phyloP scores from a whole-genome alignment of 805 yeast species.

The Kregervanrija delftensis region DNA sequence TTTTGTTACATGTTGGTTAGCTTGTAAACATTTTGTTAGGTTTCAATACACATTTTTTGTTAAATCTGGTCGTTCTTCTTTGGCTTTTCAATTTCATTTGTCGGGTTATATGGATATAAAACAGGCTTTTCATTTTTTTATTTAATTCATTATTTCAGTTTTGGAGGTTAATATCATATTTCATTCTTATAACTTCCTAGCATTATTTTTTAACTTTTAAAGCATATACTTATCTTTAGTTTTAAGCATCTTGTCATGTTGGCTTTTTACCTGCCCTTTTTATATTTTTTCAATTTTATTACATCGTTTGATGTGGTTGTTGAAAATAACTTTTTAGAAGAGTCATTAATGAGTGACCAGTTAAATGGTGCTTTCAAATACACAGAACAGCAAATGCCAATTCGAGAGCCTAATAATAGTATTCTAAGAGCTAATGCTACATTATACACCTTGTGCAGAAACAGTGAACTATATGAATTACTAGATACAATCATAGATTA shows the following conservation, averaged over 20 bases:
- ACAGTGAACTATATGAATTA: slow-evolving; percentile 52
- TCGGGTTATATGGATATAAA: too few relatives aligned
- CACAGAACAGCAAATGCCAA: too few relatives aligned
- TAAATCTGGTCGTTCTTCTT: not conserved
- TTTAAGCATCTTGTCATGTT: too few relatives aligned
- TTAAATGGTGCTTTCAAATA: too few relatives aligned
- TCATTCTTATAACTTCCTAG: too few relatives aligned
- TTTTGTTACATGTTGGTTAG: not conserved
- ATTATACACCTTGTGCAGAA: slow-evolving; percentile 64
- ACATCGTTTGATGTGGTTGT: not conserved
- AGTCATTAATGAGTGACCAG: too few relatives aligned
- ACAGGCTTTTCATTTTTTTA: too few relatives aligned
- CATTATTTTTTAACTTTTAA: too few relatives aligned
- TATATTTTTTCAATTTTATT: not conserved
- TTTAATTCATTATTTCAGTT: too few relatives aligned
- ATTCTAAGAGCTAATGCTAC: slow-evolving; percentile 47
- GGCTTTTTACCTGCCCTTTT: not conserved
- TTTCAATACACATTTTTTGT: not conserved
- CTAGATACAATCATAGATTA: slow-evolving; percentile 53
- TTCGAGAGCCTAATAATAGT: not conserved
- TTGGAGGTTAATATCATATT: too few relatives aligned
- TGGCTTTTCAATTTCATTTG: not conserved
- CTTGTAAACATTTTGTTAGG: not conserved
- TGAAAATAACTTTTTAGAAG: not conserved
- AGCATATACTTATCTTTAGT: too few relatives aligned